These are phyloP conservation scores for Emmonsia crescens DNA, from an alignment of 2,329 filamentous ascomycete genomes.

Conservation along the genomic window DNA sequence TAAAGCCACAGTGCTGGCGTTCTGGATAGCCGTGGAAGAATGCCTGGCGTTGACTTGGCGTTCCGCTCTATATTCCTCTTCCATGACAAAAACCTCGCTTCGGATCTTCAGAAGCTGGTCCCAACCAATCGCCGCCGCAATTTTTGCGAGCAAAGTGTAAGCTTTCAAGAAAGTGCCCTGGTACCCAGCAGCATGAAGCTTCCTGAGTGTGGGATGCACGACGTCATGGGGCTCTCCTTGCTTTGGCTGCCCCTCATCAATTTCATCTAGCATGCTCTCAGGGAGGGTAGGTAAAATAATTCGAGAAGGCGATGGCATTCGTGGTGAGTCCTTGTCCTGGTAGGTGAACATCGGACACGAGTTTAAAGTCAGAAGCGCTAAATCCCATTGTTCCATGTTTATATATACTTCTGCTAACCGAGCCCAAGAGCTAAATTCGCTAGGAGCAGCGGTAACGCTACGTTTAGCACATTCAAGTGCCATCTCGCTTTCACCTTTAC, in stretches of 20 bases:
- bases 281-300: slow-evolving; percentile 77
- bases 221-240: slow-evolving; percentile 71
- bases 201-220: slow-evolving; percentile 75
- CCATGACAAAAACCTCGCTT: slow-evolving; percentile 98
- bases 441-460: slow-evolving; percentile 87
- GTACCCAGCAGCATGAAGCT: slow-evolving; percentile 78
- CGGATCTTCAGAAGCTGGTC: slow-evolving; percentile 89
- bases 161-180: slow-evolving; percentile 93
- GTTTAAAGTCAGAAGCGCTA: slow-evolving; percentile 88
- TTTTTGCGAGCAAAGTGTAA: slow-evolving; percentile 86
- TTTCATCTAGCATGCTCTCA: slow-evolving; percentile 87
- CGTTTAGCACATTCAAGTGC: slow-evolving; percentile 88
- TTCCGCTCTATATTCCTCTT: slow-evolving; percentile 92
- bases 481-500: slow-evolving; percentile 77
- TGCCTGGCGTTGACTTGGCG: slow-evolving; percentile 33
- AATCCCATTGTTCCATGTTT: slow-evolving; percentile 88
- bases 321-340: slow-evolving; percentile 90
- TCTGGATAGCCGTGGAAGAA: slow-evolving; percentile 46
- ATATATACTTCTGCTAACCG: slow-evolving; percentile 89
- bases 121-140: slow-evolving; percentile 95
- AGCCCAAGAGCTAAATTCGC: slow-evolving; percentile 96
- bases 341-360: slow-evolving; percentile 99
- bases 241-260: slow-evolving; percentile 69
- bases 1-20: slow-evolving; percentile 68
- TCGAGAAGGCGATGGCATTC: slow-evolving; percentile 86